Evolutionary conservation across 306 rosid species (phyloP).

Genomic region (Dicorynia guianensis): DNA sequence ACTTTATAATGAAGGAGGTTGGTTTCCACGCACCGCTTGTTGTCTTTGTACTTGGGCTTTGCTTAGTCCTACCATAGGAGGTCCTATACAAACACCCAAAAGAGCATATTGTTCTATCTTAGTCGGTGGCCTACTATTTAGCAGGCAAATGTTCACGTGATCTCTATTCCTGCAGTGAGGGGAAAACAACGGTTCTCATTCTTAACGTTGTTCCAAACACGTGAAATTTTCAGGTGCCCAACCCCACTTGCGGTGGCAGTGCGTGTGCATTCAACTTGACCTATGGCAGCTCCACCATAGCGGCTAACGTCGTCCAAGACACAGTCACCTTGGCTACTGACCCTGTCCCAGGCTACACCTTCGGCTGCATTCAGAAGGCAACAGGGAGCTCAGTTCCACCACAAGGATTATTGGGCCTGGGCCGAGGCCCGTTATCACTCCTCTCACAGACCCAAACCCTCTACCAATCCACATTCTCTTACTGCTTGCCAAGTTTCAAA

Average conservation of each 20-base stretch:
- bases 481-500: slow-evolving; percentile 90
- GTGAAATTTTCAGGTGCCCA: slow-evolving; percentile 74
- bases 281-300: slow-evolving; percentile 75
- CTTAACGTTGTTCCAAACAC: slow-evolving; percentile 26
- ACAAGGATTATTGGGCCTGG: slow-evolving; percentile 90
- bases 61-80: no score
- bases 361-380: slow-evolving; percentile 77
- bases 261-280: slow-evolving; percentile 82
- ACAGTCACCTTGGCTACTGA: slow-evolving; percentile 77
- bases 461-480: slow-evolving; percentile 90
- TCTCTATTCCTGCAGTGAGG: slow-evolving; percentile 17
- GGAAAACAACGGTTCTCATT: no score
- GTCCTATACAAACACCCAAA: no score
- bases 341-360: slow-evolving; percentile 62
- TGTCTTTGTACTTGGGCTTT: slow-evolving; percentile 17
- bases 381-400: slow-evolving; percentile 75
- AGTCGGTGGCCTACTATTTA: neutral
- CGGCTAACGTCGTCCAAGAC: slow-evolving; percentile 75
- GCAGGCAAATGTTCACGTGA: slow-evolving; percentile 57
- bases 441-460: slow-evolving; percentile 78
- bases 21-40: slow-evolving; percentile 7
- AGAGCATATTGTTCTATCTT: no score
- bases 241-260: slow-evolving; percentile 71
- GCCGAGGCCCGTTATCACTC: slow-evolving; percentile 88
- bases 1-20: no score